Conservation (phyloP, 2,329 filamentous ascomycete species). For the Immersiporthe knoxdaviesiana region DNA sequence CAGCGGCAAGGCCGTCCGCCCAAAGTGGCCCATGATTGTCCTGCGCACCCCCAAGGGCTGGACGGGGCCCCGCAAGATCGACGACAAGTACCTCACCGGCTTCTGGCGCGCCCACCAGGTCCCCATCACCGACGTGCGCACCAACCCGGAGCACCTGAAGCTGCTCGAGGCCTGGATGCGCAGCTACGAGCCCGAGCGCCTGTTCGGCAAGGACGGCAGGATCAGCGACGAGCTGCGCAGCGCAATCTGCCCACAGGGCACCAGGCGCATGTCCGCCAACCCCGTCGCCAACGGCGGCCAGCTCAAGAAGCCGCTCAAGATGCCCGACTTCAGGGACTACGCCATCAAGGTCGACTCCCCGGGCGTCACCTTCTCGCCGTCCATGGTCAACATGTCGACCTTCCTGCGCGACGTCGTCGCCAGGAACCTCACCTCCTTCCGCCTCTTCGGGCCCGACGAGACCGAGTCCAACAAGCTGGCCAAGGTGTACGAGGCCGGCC, state of each 20-base stretch:
- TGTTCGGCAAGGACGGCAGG: conserved; percentile 67
- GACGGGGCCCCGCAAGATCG: conserved; percentile 74
- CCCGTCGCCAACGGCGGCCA: conserved; percentile 74
- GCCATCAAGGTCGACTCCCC: conserved; percentile 64
- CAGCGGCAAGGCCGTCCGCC: conserved; percentile 69
- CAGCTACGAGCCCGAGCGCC: conserved; percentile 72
- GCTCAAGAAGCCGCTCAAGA: conserved; percentile 66
- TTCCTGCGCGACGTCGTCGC: conserved; percentile 71
- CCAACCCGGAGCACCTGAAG: conserved; percentile 68
- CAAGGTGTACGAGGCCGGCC: conserved; percentile 71
- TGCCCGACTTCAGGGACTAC: conserved; percentile 74
- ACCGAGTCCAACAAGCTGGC: conserved; percentile 80
- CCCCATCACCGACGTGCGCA: conserved; percentile 70
- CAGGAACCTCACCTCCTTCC: conserved; percentile 69
- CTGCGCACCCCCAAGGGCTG: conserved; percentile 80
- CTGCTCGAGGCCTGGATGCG: conserved; percentile 77
- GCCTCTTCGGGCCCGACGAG: conserved; percentile 79
- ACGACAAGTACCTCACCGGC: conserved; percentile 72
- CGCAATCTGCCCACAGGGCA: conserved; percentile 65
- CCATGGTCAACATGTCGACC: conserved; percentile 71
- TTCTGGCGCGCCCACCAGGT: conserved; percentile 82
- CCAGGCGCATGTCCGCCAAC: conserved; percentile 75
- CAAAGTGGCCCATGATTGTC: conserved; percentile 78
- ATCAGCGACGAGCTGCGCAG: conserved; percentile 64
- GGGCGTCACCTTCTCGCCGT: conserved; percentile 59